Evolutionary conservation across 1,284 basidiomycete species (phyloP).

Genomic region (Moesziomyces antarcticus): DNA sequence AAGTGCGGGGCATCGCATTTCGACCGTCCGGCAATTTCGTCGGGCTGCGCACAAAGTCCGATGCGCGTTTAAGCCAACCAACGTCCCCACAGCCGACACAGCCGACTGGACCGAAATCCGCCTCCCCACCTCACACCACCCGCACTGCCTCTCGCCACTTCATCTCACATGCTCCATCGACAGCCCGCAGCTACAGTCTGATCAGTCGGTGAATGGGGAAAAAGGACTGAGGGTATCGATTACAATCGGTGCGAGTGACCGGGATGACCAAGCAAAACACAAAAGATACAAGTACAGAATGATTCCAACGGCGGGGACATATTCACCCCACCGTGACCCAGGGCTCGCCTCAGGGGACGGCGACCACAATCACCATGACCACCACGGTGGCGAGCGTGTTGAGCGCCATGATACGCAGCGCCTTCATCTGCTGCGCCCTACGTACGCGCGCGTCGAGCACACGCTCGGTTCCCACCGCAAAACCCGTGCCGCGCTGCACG

Average conservation of each 20-base stretch:
- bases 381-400: slow-evolving; percentile 31
- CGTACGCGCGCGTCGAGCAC: slow-evolving; percentile 49
- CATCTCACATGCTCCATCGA: no score
- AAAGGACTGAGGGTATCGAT: slow-evolving; percentile 7
- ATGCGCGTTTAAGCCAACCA: no score
- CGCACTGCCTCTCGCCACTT: not conserved
- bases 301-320: not conserved
- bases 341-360: slow-evolving; percentile 23
- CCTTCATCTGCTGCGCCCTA: slow-evolving; percentile 47
- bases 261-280: not conserved
- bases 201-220: not conserved
- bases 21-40: no score
- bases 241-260: slow-evolving; percentile 11
- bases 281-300: slow-evolving; percentile 7
- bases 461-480: slow-evolving; percentile 47
- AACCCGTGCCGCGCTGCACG: slow-evolving; percentile 45
- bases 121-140: not conserved
- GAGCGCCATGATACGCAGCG: slow-evolving; percentile 39
- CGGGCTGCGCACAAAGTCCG: no score
- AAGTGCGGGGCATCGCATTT: no score
- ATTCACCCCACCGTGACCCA: not conserved
- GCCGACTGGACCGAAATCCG: slow-evolving; percentile 27
- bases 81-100: slow-evolving; percentile 10
- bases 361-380: slow-evolving; percentile 36
- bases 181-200: not conserved